Evolutionary conservation across 2,329 filamentous ascomycete species (phyloP), one percentile per base, ranked within the genome.

Genomic region (Xylariaceae sp.): DNA sequence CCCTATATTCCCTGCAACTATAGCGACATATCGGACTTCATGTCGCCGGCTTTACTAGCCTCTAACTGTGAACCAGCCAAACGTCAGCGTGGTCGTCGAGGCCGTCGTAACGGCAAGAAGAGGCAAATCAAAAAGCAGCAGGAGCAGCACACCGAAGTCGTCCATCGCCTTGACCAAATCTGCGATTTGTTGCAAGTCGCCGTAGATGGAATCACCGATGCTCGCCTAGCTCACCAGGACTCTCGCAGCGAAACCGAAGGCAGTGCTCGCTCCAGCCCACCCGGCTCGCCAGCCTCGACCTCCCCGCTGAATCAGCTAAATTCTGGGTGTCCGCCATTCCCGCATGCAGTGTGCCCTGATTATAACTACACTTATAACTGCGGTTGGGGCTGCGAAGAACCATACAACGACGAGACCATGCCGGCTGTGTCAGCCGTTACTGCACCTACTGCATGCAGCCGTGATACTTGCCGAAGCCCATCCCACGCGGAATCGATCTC

Each of bases 111-210:
- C 21, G 30, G 32, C 13, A 29, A 43, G 6, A 36, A 44, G 21
- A 44, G 29, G 30, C 29, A 36, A 10, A 18, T n/a, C 13, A 29
- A 43, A 21, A 35, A 43, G 21, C 47, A 51, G 16, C 9, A 44
- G 48, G n/a, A 6, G 7, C 29, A 39, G 15, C 40, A 52, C 16
- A n/a, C 39, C 1, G 49, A 43, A 24, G 23, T 52, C 6, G 16
- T 46, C 32, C 20, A 35, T 6, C 41, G 35, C 6, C 41, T 52
- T 13, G 49, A 52, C 26, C 8, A 35, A 9, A 52, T 52, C 40
- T 29, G 32, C 41, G 32, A 24, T 2, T 23, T 40, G 13, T 15
- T 46, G 15, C 24, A 46, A 20, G 26, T 24, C 23, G n/a, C 23
- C 15, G 20, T 40, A 16, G 11, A 24, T 15, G 20, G 23, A 26